Percentiles rank a stretch among this genome's conserved stretches.
Conservation (phyloP, 106 monocot genomes). For the Ottelia alismoides region DNA sequence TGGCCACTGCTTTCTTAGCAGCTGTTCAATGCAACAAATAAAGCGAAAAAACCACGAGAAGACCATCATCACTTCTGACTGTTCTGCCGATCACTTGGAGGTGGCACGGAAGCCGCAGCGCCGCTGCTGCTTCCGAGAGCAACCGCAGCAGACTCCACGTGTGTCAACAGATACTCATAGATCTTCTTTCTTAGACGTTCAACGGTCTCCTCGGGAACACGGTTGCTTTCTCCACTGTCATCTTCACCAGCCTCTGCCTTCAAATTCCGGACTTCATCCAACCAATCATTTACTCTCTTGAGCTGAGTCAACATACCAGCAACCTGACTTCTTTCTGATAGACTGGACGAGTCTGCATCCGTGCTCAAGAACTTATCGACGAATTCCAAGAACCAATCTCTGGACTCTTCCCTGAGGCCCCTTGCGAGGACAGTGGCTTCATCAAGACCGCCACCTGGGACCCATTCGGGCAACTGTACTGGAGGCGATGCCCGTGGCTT, state of each 20-base stretch:
- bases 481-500: conserved; percentile 16
- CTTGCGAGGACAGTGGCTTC: conserved; percentile 48
- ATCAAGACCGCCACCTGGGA: conserved; percentile 40
- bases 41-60: too few species aligned
- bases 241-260: conserved; percentile 1
- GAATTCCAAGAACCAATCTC: conserved; percentile 77
- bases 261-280: conserved; percentile 29
- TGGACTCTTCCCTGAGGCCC: conserved; percentile 35
- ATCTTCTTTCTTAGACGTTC: conserved; percentile 83
- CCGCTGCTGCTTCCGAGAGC: conserved; percentile 38
- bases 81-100: conserved; percentile 1
- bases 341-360: conserved; percentile 18
- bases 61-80: conserved; percentile 14
- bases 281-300: conserved; percentile 93
- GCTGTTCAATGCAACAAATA: too few species aligned
- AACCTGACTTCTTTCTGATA: conserved; percentile 36
- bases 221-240: conserved; percentile 4
- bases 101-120: not conserved
- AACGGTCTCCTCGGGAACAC: conserved; percentile 35
- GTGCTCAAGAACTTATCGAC: conserved; percentile 74
- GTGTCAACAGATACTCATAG: conserved; percentile 73
- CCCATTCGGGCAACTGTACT: conserved; percentile 37
- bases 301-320: conserved; percentile 82
- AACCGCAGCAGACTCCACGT: conserved; percentile 84
- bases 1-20: too few species aligned